Percentiles rank a stretch among this genome's conserved stretches.
Evolutionary conservation across 2,329 filamentous ascomycete genomes (phyloP).

Genomic region (Paradendryphiella salina): DNA sequence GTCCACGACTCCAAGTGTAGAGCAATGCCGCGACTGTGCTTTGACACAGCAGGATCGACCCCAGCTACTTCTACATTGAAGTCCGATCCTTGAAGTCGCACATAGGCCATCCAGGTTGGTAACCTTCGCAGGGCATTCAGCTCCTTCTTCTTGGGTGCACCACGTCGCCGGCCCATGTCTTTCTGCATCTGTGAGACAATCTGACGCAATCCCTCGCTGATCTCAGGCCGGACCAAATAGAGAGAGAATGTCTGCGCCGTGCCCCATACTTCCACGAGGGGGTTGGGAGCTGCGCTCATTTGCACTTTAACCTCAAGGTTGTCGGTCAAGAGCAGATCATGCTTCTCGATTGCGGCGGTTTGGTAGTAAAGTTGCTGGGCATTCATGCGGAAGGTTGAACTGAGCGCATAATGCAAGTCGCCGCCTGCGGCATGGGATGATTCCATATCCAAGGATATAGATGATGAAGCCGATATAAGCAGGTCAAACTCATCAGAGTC

Average conservation of each 20-base stretch:
- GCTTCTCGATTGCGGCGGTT: conserved; percentile 76
- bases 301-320: conserved; percentile 85
- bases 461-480: conserved; percentile 92
- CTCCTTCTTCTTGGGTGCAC: conserved; percentile 52
- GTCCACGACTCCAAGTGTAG: conserved; percentile 87
- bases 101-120: conserved; percentile 81
- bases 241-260: conserved; percentile 84
- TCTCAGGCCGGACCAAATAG: conserved; percentile 88
- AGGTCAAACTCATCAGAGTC: conserved; percentile 86
- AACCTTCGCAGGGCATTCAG: conserved; percentile 70
- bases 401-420: conserved; percentile 83
- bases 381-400: conserved; percentile 78
- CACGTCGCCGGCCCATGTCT: conserved; percentile 40
- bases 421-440: conserved; percentile 89
- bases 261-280: conserved; percentile 78
- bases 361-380: conserved; percentile 94
- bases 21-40: conserved; percentile 78
- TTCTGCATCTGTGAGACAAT: conserved; percentile 81
- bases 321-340: conserved; percentile 86
- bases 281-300: conserved; percentile 80
- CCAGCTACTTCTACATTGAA: conserved; percentile 91
- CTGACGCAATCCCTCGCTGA: conserved; percentile 87
- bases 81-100: conserved; percentile 82
- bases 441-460: conserved; percentile 88
- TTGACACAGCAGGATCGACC: conserved; percentile 79